Base-by-base conservation (phyloP, 495 filamentous ascomycete genomes). In the Neurospora sublineolata region DNA sequence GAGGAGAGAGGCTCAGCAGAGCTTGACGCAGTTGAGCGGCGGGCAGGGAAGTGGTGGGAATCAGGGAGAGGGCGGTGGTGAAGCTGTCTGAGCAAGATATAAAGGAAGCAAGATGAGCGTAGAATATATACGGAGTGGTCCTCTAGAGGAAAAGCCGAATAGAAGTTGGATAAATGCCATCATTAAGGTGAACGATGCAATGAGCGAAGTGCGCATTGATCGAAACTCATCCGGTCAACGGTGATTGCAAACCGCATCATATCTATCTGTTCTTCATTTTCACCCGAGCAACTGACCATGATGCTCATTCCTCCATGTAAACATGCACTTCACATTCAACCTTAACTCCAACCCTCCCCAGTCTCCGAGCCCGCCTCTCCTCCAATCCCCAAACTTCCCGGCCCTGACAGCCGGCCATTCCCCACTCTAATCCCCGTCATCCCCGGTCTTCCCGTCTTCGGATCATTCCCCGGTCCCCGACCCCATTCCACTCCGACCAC, bases 1-100 rank as follows among this genome's bases (percentile, higher is more conserved):
- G 1, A 77, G 88, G 67, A 80, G 88, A 42, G 87, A 86, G 72
- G 87, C 79, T 0, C 81, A 82, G 16, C 52, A 64, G 52, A 64
- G 27, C 46, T 52, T 52, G 44, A 27, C 42, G n/a, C 46, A 68
- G 30, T 68, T 67, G 40, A 37, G 42, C 11, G 67, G 68, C 37
- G 16, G n/a, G 5, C 69, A 71, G 4, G 23, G 37, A 8, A 52
- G 46, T 14, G 38, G 38, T 52, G 30, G 58, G 38, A 64, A n/a
- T n/a, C 52, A 33, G 14, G 52, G 23, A 33, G 52, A 64, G 11
- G 52, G 52, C 7, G 11, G 20, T 58, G 20, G 46, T 33, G 52
- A 64, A 36, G 27, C 11, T 18, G 12, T 2, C 6, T 64, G 14
- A 64, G 52, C 3, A n/a, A 42, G 44, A 23, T 23, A 20, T 20